Base-by-base conservation (phyloP, 805 yeast genomes). In the Cyberlindnera mycetangii region DNA sequence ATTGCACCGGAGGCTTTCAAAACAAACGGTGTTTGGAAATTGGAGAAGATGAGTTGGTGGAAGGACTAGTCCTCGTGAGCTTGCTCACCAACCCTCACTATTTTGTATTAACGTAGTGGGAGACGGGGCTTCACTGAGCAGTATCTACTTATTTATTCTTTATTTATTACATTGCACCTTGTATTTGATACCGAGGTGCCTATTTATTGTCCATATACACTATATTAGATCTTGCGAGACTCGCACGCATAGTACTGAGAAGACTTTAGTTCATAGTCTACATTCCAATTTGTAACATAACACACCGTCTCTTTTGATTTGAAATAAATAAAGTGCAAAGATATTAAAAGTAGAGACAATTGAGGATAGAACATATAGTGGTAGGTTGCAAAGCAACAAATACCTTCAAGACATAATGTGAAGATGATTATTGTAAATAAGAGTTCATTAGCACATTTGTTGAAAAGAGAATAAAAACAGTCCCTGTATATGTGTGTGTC, bases 1-100 rank as follows among this genome's bases (percentile, higher is more conserved):
- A 67, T 74, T 32, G 95, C 95, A 4, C 89, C 89, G 31, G 90
- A 83, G 49, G 75, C 72, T 25, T 87, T 88, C 74, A 85, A 82
- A 68, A 80, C 86, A n/a, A 80, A 76, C 61, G 75, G 85, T n/a
- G 53, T 54, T 38, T 59, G 63, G 59, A 62, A 60, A 44, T 27
- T 62, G 31, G 57, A 62, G 47, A 55, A 55, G 44, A 42, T 42
- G 16, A 57, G 55, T 39, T 60, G 63, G 62, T 60, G 60, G 50
- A 50, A 49, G 48, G 48, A 45, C 24, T 39, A 44, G 7, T 11
- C 15, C 20, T 22, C 19, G 15, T 20, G 14, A 10, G n/a, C 19
- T 24, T 12, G n/a, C 32, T 28, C 32, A 14, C 35, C 19, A n/a
- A 6, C 32, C 32, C 32, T 18, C 9, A 9, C 9, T 39, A 38